Conservation (phyloP, 352 stramenopile species). For the Pythium sp. region DNA sequence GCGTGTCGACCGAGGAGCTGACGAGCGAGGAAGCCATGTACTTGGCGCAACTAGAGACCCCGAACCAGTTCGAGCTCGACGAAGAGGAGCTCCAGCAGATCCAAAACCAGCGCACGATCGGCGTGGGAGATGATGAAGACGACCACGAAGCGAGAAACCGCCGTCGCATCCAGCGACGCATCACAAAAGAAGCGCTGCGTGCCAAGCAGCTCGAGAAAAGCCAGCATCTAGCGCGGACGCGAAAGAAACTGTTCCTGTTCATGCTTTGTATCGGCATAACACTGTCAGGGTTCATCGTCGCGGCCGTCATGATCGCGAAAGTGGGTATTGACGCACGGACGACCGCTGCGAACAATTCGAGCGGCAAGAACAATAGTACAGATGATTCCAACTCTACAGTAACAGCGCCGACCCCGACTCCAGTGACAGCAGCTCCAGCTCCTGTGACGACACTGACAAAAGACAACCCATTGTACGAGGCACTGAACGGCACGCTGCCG, state of each 20-base stretch:
- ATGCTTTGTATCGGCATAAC: constrained; percentile 53
- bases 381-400: not conserved
- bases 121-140: constrained; percentile 18
- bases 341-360: constrained; percentile 16
- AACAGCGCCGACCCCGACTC: constrained; percentile 4
- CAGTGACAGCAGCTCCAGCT: constrained; percentile 7
- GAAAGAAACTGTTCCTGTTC: constrained; percentile 62
- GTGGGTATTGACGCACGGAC: constrained; percentile 33
- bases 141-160: constrained; percentile 47
- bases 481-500: constrained; percentile 17
- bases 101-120: constrained; percentile 17
- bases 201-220: constrained; percentile 54
- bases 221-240: constrained; percentile 46
- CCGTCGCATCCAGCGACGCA: constrained; percentile 41
- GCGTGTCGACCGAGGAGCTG: constrained; percentile 8
- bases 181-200: constrained; percentile 59
- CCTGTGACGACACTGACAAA: constrained; percentile 15
- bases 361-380: constrained; percentile 15
- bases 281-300: constrained; percentile 57
- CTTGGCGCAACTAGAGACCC: constrained; percentile 23
- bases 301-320: constrained; percentile 55
- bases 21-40: constrained; percentile 20
- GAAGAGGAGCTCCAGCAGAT: constrained; percentile 10
- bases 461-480: constrained; percentile 17
- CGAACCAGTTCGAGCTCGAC: constrained; percentile 11